A percentile compares a stretch with the other conserved stretches of the same genome.
Conservation (phyloP, 345 rosid genomes). For the Heritiera littoralis region DNA sequence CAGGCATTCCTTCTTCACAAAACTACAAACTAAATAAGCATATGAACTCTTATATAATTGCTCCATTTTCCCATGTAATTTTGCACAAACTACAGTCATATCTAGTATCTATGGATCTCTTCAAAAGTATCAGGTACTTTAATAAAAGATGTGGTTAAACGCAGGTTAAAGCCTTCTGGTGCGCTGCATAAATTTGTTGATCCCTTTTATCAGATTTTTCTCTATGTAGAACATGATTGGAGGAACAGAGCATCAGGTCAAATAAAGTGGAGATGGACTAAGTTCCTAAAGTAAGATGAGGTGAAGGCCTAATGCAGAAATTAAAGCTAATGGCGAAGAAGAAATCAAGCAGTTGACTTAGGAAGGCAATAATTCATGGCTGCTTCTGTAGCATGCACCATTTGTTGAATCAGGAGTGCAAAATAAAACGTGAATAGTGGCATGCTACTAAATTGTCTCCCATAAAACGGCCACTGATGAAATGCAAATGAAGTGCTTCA, state of each 20-base stretch:
- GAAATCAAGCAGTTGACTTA: neutral
- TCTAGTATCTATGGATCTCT: neutral
- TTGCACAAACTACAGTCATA: neutral
- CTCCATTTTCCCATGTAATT: neutral
- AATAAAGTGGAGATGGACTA: neutral
- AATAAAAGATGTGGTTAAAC: neutral
- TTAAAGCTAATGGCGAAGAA: neutral
- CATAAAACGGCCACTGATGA: neutral
- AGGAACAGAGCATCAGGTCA: neutral
- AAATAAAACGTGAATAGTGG: neutral
- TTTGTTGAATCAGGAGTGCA: neutral
- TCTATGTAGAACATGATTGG: neutral
- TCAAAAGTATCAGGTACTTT: neutral
- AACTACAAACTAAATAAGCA: neutral
- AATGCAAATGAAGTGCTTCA: neutral
- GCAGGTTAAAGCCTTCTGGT: neutral
- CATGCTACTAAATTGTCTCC: neutral
- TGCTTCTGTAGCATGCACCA: neutral
- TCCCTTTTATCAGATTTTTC: neutral
- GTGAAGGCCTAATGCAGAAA: neutral
- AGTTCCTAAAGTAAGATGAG: neutral
- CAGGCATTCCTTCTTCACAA: neutral
- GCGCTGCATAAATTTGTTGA: neutral
- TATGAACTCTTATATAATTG: neutral
- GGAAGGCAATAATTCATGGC: neutral